Evolutionary conservation across 306 rosid genomes (phyloP).

Genomic region (Rubus idaeus): DNA sequence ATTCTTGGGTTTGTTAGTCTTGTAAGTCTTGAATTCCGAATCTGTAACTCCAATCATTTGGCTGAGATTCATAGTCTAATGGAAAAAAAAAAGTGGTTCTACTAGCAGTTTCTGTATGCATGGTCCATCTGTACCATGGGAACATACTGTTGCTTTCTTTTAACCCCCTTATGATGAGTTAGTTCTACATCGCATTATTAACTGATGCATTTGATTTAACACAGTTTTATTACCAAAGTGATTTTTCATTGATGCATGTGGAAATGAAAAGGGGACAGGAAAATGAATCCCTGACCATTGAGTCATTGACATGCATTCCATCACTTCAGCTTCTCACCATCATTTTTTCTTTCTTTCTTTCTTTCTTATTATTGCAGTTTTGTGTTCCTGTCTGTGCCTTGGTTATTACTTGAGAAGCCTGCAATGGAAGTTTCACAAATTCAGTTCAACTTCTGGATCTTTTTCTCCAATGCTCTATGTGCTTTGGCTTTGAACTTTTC

Average conservation of each 20-base stretch:
- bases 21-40: neutral
- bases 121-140: constrained; percentile 8
- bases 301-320: neutral
- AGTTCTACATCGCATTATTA: neutral
- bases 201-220: neutral
- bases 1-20: neutral
- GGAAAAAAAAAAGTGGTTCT: neutral
- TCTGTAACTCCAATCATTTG: neutral
- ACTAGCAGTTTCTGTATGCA: neutral
- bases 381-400: constrained; percentile 81
- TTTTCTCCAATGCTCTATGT: constrained; percentile 85
- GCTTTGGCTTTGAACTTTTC: constrained; percentile 96
- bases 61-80: constrained; percentile 4
- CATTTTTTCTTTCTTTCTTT: constrained; percentile 9
- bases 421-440: constrained; percentile 75
- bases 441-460: constrained; percentile 93
- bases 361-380: constrained; percentile 60
- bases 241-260: constrained; percentile 2
- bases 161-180: neutral
- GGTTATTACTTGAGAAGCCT: constrained; percentile 92
- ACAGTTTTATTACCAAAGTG: neutral
- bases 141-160: neutral
- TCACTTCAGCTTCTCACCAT: neutral
- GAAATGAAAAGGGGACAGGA: neutral
- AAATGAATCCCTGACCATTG: neutral